These are phyloP conservation scores for Fraxinus albicans DNA, from an alignment of 305 asterid species.

Conservation along the genomic window DNA sequence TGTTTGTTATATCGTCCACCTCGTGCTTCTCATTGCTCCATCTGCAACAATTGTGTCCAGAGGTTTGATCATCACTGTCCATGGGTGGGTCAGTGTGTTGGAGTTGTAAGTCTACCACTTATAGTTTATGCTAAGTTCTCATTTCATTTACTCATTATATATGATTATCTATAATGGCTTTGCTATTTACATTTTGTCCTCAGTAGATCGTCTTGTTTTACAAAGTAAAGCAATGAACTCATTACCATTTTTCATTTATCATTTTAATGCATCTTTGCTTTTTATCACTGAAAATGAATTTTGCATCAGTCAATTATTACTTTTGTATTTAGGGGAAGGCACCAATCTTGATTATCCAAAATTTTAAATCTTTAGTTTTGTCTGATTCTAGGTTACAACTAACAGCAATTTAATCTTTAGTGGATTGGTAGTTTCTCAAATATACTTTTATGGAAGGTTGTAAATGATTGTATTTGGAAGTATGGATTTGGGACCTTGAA, in stretches of 20 bases:
- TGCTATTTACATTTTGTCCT: not conserved
- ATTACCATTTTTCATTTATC: not conserved
- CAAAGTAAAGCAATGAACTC: not conserved
- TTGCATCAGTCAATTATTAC: not conserved
- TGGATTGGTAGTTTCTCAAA: not conserved
- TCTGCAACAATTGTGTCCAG: conserved; percentile 93
- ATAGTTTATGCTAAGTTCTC: not conserved
- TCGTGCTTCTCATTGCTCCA: conserved; percentile 94
- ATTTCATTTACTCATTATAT: not conserved
- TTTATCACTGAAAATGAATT: not conserved
- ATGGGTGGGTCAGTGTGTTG: conserved; percentile 95
- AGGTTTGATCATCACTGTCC: conserved; percentile 98
- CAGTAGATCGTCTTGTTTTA: not conserved
- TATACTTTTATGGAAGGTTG: not conserved
- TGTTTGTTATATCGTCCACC: conserved; percentile 88
- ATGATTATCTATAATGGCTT: not conserved
- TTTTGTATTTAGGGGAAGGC: not conserved
- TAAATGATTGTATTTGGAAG: not conserved
- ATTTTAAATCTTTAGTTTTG: not conserved
- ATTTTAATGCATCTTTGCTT: not conserved
- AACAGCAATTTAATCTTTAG: not conserved
- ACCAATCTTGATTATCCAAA: not conserved
- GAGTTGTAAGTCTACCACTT: conserved; percentile 51
- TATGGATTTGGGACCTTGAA: not conserved
- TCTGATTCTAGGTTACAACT: not conserved